Conservation (phyloP, 768 basidiomycete species). For the Boletellus ananiceps region DNA sequence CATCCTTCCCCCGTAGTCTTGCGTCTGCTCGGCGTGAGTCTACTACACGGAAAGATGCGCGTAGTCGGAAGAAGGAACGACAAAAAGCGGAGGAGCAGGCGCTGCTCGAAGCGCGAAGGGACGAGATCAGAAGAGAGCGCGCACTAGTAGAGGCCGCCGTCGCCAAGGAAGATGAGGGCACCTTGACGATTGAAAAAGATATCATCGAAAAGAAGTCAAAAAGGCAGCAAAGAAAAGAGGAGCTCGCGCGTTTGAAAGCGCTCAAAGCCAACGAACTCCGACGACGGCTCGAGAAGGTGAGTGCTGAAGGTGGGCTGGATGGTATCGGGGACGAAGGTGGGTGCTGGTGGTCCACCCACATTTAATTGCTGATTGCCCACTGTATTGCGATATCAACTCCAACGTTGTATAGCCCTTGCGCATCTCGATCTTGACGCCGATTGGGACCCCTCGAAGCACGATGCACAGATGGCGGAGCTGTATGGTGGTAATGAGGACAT, state of each 20-base stretch:
- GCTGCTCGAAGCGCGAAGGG: constrained; percentile 78
- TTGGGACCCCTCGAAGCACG: constrained; percentile 86
- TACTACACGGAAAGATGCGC: constrained; percentile 78
- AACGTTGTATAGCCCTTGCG: constrained; percentile 44
- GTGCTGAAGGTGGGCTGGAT: constrained; percentile 60
- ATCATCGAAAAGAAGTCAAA: constrained; percentile 45
- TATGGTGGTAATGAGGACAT: constrained; percentile 54
- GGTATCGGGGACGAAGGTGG: constrained; percentile 27
- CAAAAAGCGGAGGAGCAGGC: constrained; percentile 61
- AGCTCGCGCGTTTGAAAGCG: constrained; percentile 73
- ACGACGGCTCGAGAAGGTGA: constrained; percentile 68
- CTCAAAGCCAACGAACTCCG: constrained; percentile 84
- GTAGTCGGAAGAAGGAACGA: constrained; percentile 68
- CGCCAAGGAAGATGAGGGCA: constrained; percentile 47
- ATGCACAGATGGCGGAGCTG: constrained; percentile 73
- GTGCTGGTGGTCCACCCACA: background rate
- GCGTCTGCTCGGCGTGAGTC: constrained; percentile 67
- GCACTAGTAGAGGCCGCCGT: constrained; percentile 58
- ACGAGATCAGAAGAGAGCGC: constrained; percentile 74
- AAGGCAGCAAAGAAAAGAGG: constrained; percentile 48
- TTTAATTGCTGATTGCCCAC: background rate
- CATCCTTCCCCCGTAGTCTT: constrained; percentile 73
- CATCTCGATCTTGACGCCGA: constrained; percentile 86
- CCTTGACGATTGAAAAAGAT: constrained; percentile 39
- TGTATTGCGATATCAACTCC: background rate